Evolutionary conservation across 306 rosid genomes (phyloP).

Genomic region (Dalbergia cochinchinensis): DNA sequence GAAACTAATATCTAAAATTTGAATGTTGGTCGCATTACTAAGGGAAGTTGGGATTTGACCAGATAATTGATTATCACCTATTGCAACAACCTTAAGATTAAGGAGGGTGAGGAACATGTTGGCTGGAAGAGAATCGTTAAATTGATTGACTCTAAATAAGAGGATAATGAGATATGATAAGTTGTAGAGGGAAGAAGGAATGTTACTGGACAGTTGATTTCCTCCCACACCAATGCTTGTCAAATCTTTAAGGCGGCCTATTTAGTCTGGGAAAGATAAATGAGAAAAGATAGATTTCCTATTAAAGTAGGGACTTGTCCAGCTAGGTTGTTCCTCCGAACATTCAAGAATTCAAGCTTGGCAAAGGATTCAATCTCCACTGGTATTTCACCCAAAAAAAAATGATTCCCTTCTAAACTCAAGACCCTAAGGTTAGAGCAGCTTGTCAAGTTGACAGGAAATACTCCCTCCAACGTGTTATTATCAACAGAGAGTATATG

Average conservation of each 20-base stretch:
- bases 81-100: background rate
- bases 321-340: background rate
- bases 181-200: conserved; percentile 15
- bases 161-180: background rate
- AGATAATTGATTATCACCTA: background rate
- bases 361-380: conserved; percentile 23
- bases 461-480: background rate
- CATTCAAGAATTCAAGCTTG: background rate
- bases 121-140: conserved; percentile 15
- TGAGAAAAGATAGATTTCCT: conserved; percentile 19
- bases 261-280: too few species aligned
- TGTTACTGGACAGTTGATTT: background rate
- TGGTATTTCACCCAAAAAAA: conserved; percentile 29
- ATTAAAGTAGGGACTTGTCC: conserved; percentile 18
- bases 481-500: background rate
- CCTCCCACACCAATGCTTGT: accelerated
- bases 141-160: accelerated
- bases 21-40: background rate
- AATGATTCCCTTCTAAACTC: background rate
- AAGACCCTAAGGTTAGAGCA: background rate
- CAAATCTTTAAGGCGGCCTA: background rate
- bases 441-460: conserved; percentile 18
- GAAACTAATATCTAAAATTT: background rate
- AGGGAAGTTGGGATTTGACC: conserved; percentile 27
- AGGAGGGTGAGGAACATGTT: conserved; percentile 35